These are phyloP conservation scores for Corynascus novoguineensis DNA, from an alignment of 495 filamentous ascomycete genomes.

Conservation along the genomic window DNA sequence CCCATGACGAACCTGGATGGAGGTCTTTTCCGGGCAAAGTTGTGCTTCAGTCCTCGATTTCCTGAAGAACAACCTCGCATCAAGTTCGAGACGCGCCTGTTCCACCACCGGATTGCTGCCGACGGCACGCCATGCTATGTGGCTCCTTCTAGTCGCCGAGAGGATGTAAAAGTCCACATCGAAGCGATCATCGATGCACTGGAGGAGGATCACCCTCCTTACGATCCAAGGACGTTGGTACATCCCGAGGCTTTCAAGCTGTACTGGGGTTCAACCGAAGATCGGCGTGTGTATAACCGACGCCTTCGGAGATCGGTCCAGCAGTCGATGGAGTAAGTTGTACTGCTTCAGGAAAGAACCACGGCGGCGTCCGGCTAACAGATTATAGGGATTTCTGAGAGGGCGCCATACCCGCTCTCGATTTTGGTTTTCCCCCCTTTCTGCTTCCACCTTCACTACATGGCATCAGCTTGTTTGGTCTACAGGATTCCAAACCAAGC, in stretches of 20 bases:
- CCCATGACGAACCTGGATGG: conserved; percentile 94
- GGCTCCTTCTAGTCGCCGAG: conserved; percentile 50
- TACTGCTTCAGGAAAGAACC: background rate
- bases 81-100: conserved; percentile 72
- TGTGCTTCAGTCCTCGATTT: conserved; percentile 81
- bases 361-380: background rate
- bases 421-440: background rate
- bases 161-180: conserved; percentile 79
- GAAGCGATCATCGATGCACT: conserved; percentile 77
- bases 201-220: conserved; percentile 81
- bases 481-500: background rate
- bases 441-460: background rate
- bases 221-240: conserved; percentile 85
- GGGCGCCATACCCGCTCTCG: background rate
- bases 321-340: conserved; percentile 47
- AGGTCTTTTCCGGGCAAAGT: conserved; percentile 75
- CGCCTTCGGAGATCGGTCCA: conserved; percentile 62
- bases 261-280: conserved; percentile 76
- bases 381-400: conserved; percentile 14
- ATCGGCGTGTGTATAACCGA: conserved; percentile 77
- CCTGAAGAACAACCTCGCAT: conserved; percentile 88
- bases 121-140: conserved; percentile 82
- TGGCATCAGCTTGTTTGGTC: conserved; percentile 8
- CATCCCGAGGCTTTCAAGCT: conserved; percentile 80
- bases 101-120: conserved; percentile 79